phyloP scores from a whole-genome alignment of 176 grass and related monocot genomes.

The Bothriochloa decipiens region DNA sequence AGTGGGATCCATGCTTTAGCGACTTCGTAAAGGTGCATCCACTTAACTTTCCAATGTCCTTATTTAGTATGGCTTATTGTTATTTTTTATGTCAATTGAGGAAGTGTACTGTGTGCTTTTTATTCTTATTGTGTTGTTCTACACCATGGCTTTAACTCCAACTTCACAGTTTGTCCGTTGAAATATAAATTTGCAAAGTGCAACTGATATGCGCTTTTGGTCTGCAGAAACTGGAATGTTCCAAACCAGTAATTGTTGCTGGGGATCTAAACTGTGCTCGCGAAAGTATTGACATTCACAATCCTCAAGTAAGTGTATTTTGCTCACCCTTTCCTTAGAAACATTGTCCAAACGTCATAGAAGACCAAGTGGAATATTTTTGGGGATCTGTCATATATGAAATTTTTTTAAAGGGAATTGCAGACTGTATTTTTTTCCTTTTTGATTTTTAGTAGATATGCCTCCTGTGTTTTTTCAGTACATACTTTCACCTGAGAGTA shows the following conservation, averaged over 20 bases:
- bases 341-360: background rate
- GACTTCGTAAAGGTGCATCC: constrained; percentile 66
- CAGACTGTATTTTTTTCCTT: background rate
- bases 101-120: background rate
- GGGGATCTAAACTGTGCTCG: constrained; percentile 81
- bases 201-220: constrained; percentile 37
- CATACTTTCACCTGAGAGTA: background rate
- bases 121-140: constrained; percentile 9
- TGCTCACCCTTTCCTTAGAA: constrained; percentile 19
- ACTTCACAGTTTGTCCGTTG: background rate
- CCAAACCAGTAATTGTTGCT: constrained; percentile 80
- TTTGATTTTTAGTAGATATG: background rate
- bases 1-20: constrained; percentile 75
- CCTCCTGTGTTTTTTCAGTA: background rate
- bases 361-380: background rate
- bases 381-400: background rate
- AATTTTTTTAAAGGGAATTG: background rate
- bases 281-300: constrained; percentile 84
- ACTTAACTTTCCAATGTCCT: constrained; percentile 33
- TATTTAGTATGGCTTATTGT: background rate
- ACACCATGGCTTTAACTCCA: background rate
- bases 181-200: constrained; percentile 9
- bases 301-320: constrained; percentile 71
- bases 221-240: constrained; percentile 77
- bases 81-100: background rate